Evolutionary conservation across 108 stramenopile species (phyloP), one percentile per base, ranked within the genome.

Genomic region (Skeletonema costatum): DNA sequence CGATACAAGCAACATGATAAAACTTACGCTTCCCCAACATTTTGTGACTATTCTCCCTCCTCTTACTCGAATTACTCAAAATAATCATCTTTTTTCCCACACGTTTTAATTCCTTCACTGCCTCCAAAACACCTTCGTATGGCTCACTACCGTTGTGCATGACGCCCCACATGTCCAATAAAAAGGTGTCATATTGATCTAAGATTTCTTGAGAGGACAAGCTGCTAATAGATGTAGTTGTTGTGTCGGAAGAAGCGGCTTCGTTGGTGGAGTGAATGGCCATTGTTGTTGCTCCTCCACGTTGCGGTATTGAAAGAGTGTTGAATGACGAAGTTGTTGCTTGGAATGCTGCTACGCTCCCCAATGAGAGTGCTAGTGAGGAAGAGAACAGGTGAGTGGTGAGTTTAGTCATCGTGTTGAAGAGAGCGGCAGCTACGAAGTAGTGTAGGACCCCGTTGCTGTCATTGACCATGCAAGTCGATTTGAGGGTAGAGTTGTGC

Each of bases 141-240:
- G 94, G 76, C 25, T 32, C 64, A 50, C 64, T 68, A 8, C 97
- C 97, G 73, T 98, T 88, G 73, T 98, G 97, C 89, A 98, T 84
- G 2, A 97, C 96, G 19, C 96, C 96, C 95, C 95, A 98, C 90
- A 97, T 96, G 70, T 98, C 97, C 32, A 97, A 66, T 0, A 97
- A 71, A 62, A 95, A 94, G 6, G 89, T 80, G 73, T 97, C 95
- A 71, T 96, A 93, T 5, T 83, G 63, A 61, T 90, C 78, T 16
- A 77, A 73, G 41, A 92, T 72, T 4, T 85, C 85, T 12, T 64
- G 66, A 13, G 75, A 69, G 2, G 75, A 76, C 13, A 76, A 42
- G 33, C 75, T 61, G 42, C 60, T 32, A 41, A 76, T 56, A 10
- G 53, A 29, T 9, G 17, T 56, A 8, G 53, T 19, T 10, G 53